A percentile compares a stretch with the other conserved stretches of the same genome.
phyloP scores from a whole-genome alignment of 2,329 filamentous ascomycete species.

The Apiospora arundinis region DNA sequence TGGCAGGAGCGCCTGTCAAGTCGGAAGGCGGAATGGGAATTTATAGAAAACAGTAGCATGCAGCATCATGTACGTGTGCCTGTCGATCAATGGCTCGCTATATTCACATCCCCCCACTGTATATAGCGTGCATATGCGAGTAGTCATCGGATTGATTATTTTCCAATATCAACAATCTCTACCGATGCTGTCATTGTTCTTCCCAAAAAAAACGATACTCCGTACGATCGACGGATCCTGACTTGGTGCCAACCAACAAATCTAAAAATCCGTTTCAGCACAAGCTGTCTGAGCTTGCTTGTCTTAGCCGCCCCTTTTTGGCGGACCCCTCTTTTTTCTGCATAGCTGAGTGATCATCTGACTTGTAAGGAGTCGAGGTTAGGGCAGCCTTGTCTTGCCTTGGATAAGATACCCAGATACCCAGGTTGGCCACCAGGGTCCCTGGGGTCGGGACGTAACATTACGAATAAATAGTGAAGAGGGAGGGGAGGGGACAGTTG shows the following conservation, averaged over 20 bases:
- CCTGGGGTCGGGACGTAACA: neutral
- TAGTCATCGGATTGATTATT: neutral
- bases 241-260: slow-evolving; percentile 10
- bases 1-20: neutral
- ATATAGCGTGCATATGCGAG: neutral
- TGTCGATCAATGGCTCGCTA: slow-evolving; percentile 11
- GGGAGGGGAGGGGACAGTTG: neutral
- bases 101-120: neutral
- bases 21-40: neutral
- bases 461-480: neutral
- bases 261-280: slow-evolving; percentile 15
- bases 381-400: neutral
- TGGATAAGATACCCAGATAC: neutral
- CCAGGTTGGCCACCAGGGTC: neutral
- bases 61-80: neutral
- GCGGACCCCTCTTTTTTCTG: neutral
- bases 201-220: neutral
- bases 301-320: slow-evolving; percentile 11
- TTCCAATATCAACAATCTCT: neutral
- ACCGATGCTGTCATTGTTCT: neutral
- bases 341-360: slow-evolving; percentile 17
- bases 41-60: neutral
- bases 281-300: slow-evolving; percentile 14
- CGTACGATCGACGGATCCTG: neutral
- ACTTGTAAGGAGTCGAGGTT: neutral